phyloP scores from a whole-genome alignment of 192 early-diverging fungal species.

The Podila clonocystis region DNA sequence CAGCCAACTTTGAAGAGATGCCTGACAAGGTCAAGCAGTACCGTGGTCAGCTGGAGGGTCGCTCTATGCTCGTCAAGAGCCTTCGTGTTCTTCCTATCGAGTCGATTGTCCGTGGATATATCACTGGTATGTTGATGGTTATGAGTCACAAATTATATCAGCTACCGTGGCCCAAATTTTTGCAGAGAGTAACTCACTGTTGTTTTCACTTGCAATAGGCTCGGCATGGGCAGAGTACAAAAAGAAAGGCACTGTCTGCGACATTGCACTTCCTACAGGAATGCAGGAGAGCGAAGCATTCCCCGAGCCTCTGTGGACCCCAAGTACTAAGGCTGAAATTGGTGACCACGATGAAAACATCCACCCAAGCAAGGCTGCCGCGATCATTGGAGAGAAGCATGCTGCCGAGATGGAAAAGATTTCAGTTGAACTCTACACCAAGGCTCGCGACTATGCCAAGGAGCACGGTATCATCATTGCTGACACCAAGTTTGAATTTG shows the following conservation, averaged over 20 bases:
- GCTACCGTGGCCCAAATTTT: neutral
- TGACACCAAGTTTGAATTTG: constrained; percentile 99
- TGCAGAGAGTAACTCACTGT: neutral
- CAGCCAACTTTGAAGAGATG: constrained; percentile 93
- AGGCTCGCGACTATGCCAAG: constrained; percentile 85
- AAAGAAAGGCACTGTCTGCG: constrained; percentile 92
- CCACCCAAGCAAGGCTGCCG: constrained; percentile 88
- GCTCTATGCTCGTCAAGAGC: constrained; percentile 92
- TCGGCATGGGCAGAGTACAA: constrained; percentile 98
- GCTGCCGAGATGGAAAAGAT: constrained; percentile 79
- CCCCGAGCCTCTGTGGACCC: constrained; percentile 88
- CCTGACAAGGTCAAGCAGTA: constrained; percentile 89
- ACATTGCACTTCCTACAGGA: constrained; percentile 83
- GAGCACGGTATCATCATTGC: constrained; percentile 96
- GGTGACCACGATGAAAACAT: constrained; percentile 99
- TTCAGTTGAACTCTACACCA: constrained; percentile 86
- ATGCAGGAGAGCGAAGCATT: constrained; percentile 90
- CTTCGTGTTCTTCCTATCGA: constrained; percentile 94
- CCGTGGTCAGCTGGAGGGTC: constrained; percentile 85
- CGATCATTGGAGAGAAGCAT: constrained; percentile 83
- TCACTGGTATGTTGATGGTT: constrained; percentile 69
- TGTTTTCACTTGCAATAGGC: constrained; percentile 51
- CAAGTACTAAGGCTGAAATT: constrained; percentile 98
- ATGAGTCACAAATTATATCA: neutral
- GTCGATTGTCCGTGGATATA: constrained; percentile 98